Evolutionary conservation across 805 yeast genomes (phyloP), one percentile per base, ranked within the genome.

Genomic region (Nakazawaea wyomingensis): DNA sequence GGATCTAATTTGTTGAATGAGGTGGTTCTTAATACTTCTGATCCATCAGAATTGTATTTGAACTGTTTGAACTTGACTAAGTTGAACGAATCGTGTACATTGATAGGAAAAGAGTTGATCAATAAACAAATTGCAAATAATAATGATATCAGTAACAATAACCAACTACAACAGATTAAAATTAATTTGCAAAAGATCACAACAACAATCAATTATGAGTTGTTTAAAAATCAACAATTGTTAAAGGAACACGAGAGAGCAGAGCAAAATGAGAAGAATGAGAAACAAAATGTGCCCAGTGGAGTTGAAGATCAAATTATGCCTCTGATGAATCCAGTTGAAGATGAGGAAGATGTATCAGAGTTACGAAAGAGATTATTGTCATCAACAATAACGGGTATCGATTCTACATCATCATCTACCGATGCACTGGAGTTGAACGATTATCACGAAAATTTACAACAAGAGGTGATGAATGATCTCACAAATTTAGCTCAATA

Each of bases 341-440:
- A 13, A 32, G 30, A 33, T 13, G 39, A 37, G 8, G 47, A 44
- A 26, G 47, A 44, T 31, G 21, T 34, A 5, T 34, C 36, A 10
- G 47, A 44, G 33, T 30, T 44, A 18, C 47, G 47, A n/a, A 34
- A 34, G 33, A 38, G 47, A 30, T 31, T 44, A 17, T 26, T 44
- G 20, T 29, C 39, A 10, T 19, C 46, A 7, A 18, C 21, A 7
- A n/a, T n/a, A n/a, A n/a, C n/a, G n/a, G n/a, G n/a, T n/a, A n/a
- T n/a, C n/a, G n/a, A n/a, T n/a, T n/a, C n/a, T n/a, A 6, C 26
- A 10, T 3, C 33, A 33, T 9, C 33, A 16, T 26, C 18, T 7
- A 11, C 27, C 27, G 11, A 24, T 24, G 3, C 27, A 3, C 27
- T 9, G 11, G 31, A 29, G 22, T 24, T 37, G n/a, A 31, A 42